Evolutionary conservation across 1,284 basidiomycete species (phyloP), one percentile per base, ranked within the genome.

Genomic region (Melampsora americana): DNA sequence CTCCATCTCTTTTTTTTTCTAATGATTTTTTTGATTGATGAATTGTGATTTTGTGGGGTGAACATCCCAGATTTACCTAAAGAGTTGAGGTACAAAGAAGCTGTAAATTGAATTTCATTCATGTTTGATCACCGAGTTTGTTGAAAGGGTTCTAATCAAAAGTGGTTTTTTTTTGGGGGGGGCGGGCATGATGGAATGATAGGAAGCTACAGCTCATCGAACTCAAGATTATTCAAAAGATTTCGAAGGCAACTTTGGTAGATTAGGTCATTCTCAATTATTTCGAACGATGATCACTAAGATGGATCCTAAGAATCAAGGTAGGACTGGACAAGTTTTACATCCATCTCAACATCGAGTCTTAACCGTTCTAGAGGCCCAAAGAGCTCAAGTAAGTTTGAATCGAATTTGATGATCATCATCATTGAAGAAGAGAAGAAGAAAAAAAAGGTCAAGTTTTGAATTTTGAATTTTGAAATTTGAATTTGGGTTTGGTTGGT

Each of bases 221-320:
- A 28, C 26, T 44, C 62, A 46, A 39, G n/a, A 7, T 59, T 59
- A 23, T n/a, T 59, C 18, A 5, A n/a, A 23, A 39, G 62, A 66
- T 62, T 66, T 53, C 35, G 62, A 72, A 30, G 70, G 70, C 9
- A 66, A 66, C 56, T 72, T 62, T 28, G 61, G 70, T n/a, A 61
- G 70, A 16, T 28, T 72, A 35, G 48, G 48, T n/a, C 28, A 32
- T 23, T 16, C 42, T 28, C 30, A 3, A 20, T 60, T 62, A 42
- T 72, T 72, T 39, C 50, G 53, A 39, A 72, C 70, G 23, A 48
- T 66, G 46, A 72, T 72, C 11, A 72, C 70, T 3, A 64, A 35
- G 53, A 72, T 72, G 70, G 42, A 72, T 50, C 70, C 70, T 30
- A 61, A 56, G 20, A 72, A 66, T 42, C 62, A 65, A 56, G 62